Conservation (phyloP, 2,329 filamentous ascomycete genomes). For the Lasiodiplodia gonubiensis region DNA sequence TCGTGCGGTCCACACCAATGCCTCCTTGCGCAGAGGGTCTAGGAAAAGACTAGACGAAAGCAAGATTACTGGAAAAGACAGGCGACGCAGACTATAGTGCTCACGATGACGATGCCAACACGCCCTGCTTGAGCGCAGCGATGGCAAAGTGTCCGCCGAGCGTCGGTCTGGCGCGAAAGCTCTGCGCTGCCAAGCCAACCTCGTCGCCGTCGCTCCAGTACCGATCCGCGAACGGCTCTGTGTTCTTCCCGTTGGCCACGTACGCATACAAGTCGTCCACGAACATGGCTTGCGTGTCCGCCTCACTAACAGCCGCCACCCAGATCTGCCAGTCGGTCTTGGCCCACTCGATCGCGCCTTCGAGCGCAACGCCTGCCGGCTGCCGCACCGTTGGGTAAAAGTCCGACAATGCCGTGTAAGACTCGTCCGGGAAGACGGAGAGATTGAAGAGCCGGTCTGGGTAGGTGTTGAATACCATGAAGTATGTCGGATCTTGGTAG, state of each 20-base stretch:
- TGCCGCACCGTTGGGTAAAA: slow-evolving; percentile 47
- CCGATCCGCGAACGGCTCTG: slow-evolving; percentile 53
- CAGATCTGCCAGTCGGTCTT: slow-evolving; percentile 56
- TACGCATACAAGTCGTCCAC: slow-evolving; percentile 51
- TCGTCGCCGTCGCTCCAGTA: slow-evolving; percentile 45
- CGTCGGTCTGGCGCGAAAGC: slow-evolving; percentile 47
- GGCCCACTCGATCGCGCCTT: slow-evolving; percentile 48
- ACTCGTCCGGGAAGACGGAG: slow-evolving; percentile 44
- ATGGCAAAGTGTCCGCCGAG: slow-evolving; percentile 53
- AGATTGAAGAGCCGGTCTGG: slow-evolving; percentile 49
- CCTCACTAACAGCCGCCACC: slow-evolving; percentile 38
- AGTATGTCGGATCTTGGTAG: slow-evolving; percentile 46
- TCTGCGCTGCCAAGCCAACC: slow-evolving; percentile 34
- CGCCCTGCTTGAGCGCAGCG: slow-evolving; percentile 41
- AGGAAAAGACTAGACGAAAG: not conserved
- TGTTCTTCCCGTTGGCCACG: slow-evolving; percentile 51
- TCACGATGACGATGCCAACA: not conserved
- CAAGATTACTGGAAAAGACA: not conserved
- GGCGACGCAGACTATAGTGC: not conserved
- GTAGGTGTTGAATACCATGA: slow-evolving; percentile 51
- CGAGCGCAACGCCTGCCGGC: slow-evolving; percentile 48
- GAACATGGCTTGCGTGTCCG: slow-evolving; percentile 36
- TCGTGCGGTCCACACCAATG: too few species aligned
- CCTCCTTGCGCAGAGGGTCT: too few species aligned
- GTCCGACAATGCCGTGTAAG: slow-evolving; percentile 44